Evolutionary conservation across 139 green algal genomes (phyloP).

Genomic region (Auxenochlorella protothecoides): DNA sequence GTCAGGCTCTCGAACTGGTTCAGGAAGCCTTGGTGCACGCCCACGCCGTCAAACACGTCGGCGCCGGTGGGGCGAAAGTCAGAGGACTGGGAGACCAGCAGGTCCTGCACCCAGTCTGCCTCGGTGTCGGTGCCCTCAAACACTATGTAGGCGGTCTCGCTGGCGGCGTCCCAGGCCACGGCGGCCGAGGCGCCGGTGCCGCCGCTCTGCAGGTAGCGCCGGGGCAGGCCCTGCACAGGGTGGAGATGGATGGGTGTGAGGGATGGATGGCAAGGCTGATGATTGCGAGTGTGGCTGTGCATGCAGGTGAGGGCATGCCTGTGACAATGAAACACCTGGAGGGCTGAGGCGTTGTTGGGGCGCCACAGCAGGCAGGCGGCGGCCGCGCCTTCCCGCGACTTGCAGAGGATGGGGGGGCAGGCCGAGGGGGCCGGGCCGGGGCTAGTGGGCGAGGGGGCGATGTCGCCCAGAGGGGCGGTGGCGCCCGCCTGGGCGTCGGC

Average conservation of each 20-base stretch:
- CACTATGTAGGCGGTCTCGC: background rate
- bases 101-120: background rate
- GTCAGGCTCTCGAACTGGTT: constrained; percentile 5
- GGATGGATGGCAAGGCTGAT: too few species aligned
- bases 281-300: too few species aligned
- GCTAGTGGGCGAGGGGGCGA: background rate
- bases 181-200: constrained; percentile 3
- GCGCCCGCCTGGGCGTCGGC: background rate
- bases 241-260: too few species aligned
- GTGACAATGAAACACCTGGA: too few species aligned
- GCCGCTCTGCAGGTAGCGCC: background rate
- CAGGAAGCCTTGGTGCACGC: constrained; percentile 15
- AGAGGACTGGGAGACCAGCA: background rate
- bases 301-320: too few species aligned
- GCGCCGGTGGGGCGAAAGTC: background rate
- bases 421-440: background rate
- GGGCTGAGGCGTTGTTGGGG: background rate
- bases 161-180: constrained; percentile 13
- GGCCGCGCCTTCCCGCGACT: background rate
- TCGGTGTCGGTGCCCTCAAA: background rate
- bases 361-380: background rate
- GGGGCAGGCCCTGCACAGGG: constrained; percentile 6
- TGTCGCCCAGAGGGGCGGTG: background rate
- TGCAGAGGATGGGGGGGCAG: constrained; percentile 23
- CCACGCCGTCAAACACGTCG: background rate